Conservation (phyloP, 169 alveolate genomes). For the Plasmodium gonderi region DNA sequence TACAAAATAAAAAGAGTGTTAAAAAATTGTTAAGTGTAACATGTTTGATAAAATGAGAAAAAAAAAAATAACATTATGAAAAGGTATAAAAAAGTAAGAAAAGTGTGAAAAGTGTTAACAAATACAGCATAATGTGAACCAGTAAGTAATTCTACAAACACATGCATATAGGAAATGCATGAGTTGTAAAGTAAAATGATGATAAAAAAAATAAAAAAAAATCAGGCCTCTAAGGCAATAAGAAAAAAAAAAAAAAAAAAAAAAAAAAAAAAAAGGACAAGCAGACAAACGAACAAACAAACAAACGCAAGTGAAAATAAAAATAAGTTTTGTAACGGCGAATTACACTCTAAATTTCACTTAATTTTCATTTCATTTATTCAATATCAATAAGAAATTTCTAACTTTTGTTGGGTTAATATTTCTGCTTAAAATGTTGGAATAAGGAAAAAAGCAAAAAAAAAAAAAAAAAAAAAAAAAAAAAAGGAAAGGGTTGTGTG, state of each 20-base stretch:
- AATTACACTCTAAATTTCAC: slow-evolving; percentile 16
- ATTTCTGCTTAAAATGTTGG: slow-evolving; percentile 1
- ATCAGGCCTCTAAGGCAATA: not conserved
- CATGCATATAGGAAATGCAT: slow-evolving; percentile 48
- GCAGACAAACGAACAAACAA: slow-evolving; percentile 1
- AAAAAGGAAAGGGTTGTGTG: not conserved
- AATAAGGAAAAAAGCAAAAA: slow-evolving; percentile 16
- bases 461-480: slow-evolving; percentile 4
- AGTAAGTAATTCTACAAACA: not conserved
- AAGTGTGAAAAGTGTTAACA: not conserved
- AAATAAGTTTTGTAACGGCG: slow-evolving; percentile 8
- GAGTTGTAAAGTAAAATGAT: slow-evolving; percentile 12
- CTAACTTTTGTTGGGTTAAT: slow-evolving; percentile 13
- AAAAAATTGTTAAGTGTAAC: not conserved
- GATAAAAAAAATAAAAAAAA: slow-evolving; percentile 13
- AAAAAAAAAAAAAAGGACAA: slow-evolving; percentile 10
- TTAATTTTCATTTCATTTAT: slow-evolving; percentile 30
- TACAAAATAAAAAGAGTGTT: not conserved
- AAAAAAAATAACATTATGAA: not conserved
- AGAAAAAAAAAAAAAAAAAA: slow-evolving; percentile 30
- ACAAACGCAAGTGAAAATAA: slow-evolving; percentile 1
- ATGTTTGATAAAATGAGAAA: slow-evolving; percentile 4
- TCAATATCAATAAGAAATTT: slow-evolving; percentile 15
- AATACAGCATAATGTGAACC: not conserved
- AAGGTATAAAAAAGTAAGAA: not conserved